Percentiles rank a stretch among this genome's conserved stretches.
Conservation (phyloP, 2,329 filamentous ascomycete genomes). For the Sclerotinia borealis region DNA sequence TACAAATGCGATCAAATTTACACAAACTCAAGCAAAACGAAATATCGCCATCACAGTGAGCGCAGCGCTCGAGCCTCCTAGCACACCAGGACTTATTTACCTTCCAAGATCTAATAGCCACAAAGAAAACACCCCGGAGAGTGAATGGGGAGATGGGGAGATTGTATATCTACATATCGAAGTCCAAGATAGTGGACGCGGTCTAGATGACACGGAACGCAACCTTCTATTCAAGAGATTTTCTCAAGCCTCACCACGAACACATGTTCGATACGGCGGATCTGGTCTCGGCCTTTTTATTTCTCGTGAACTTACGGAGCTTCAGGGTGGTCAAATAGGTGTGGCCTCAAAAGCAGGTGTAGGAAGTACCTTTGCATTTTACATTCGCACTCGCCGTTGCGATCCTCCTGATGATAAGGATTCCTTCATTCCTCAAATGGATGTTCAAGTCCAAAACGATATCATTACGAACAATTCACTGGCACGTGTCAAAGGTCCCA, state of each 20-base stretch:
- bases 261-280: constrained; percentile 73
- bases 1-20: constrained; percentile 80
- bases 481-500: neutral
- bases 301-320: constrained; percentile 68
- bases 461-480: constrained; percentile 6
- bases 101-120: constrained; percentile 30
- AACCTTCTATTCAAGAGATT: constrained; percentile 73
- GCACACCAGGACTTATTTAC: neutral
- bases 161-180: constrained; percentile 66
- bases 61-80: constrained; percentile 15
- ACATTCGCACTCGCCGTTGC: constrained; percentile 40
- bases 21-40: constrained; percentile 53
- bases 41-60: constrained; percentile 42
- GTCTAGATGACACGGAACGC: constrained; percentile 64
- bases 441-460: neutral
- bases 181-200: constrained; percentile 72
- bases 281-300: constrained; percentile 76
- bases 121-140: constrained; percentile 23
- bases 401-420: neutral
- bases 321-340: constrained; percentile 75
- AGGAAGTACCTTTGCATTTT: constrained; percentile 73
- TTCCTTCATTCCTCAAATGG: neutral
- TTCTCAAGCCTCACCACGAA: constrained; percentile 63
- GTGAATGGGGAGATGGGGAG: constrained; percentile 62
- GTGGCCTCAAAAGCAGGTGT: constrained; percentile 61